Evolutionary conservation across 1,284 basidiomycete species (phyloP).

Genomic region (Naganishia cerealis): DNA sequence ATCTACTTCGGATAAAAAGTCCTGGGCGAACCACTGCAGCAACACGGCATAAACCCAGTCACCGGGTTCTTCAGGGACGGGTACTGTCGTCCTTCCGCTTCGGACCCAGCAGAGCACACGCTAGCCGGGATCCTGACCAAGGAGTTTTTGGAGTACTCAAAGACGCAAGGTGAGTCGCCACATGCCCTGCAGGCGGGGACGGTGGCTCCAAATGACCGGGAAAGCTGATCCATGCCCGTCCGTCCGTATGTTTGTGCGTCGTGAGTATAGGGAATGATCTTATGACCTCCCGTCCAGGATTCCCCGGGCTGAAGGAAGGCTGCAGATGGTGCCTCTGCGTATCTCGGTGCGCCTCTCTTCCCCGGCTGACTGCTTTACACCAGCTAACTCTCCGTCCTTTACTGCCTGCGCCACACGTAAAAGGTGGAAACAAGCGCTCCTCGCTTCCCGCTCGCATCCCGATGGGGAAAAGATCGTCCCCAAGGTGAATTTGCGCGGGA

Average conservation of each 20-base stretch:
- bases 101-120: conserved; percentile 48
- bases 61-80: conserved; percentile 46
- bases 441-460: conserved; percentile 42
- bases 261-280: conserved; percentile 48
- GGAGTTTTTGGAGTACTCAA: conserved; percentile 51
- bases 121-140: conserved; percentile 48
- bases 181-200: background rate
- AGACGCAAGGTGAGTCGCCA: conserved; percentile 41
- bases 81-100: conserved; percentile 28
- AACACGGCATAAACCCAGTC: conserved; percentile 44
- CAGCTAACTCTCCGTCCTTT: background rate
- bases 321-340: conserved; percentile 54
- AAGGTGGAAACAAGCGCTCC: conserved; percentile 52
- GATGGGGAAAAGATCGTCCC: conserved; percentile 48
- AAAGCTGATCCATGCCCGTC: no score
- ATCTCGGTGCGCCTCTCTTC: conserved; percentile 39
- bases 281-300: conserved; percentile 42
- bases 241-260: background rate
- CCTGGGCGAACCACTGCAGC: conserved; percentile 45
- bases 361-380: background rate
- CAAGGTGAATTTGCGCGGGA: conserved; percentile 48
- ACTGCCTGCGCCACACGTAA: background rate
- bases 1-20: conserved; percentile 35
- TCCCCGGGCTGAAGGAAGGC: conserved; percentile 47
- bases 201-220: no score